Base-by-base conservation (phyloP, 805 yeast species). In the Saccharomyces eubayanus region DNA sequence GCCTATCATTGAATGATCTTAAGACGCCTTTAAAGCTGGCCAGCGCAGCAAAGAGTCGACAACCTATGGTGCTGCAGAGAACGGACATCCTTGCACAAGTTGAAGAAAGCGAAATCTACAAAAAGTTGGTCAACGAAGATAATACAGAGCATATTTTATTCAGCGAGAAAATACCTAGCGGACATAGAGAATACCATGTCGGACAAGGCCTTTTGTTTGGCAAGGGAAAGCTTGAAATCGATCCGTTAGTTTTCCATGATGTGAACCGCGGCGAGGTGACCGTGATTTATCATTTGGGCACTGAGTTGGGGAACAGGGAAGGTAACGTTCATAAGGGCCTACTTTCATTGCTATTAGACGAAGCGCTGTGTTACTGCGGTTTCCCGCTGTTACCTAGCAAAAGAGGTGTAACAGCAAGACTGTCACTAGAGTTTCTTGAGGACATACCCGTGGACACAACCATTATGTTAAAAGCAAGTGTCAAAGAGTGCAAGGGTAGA, bases 341-440 rank as follows among this genome's bases (percentile, higher is more conserved):
- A 2, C 70, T 88, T 5, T 78, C 95, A 1, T 83, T 96, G 1
- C 67, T 92, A 12, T 59, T 92, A 51, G 98, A 92, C 69, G 97
- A 91, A 66, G 85, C 86, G 0, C 72, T 92, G 29, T 89, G 96
- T 62, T 76, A 82, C 47, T 87, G 96, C 63, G 98, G 97, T 14
- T 92, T 90, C 66, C 82, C 89, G 2, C 72, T 78, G 28, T 73
- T 92, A 11, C 98, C 98, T 0, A 81, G 83, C 54, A 79, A 82
- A 53, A 76, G 85, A 50, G 99, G 98, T 12, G 96, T 94, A 27
- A 92, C 99, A 0, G 99, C 96, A 0, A 78, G 76, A 50, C 73
- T 92, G 46, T 70, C 78, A 2, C 74, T 92, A 8, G 75, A 85
- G 51, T 92, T 89, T 68, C 41, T 61, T 9, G 55, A 65, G n/a